Evolutionary conservation across 108 stramenopile genomes (phyloP), one percentile per base, ranked within the genome.

Genomic region (Cyclotella kingstonii): DNA sequence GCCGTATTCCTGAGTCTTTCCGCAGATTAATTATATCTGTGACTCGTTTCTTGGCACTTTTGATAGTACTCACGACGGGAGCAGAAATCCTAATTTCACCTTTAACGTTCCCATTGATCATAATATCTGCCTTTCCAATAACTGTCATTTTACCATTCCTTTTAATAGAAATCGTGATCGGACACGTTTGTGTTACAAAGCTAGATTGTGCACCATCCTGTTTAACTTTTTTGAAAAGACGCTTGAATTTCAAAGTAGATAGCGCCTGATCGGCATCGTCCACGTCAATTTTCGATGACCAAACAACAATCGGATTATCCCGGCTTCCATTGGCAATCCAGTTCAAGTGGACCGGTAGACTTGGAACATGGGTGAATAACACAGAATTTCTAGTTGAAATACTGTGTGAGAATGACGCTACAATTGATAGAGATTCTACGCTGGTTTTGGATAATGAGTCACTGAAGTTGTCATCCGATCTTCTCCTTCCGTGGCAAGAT

Each of bases 281-380:
- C 28, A 25, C 18, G 17, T 49, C 46, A 3, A 22, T 35, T 14
- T 50, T 62, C 9, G 47, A 21, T 4, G 66, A 45, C 66, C 66
- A 68, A 18, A 58, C 23, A 14, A 47, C 38, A 14, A 68, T 45
- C 4, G 44, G 55, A 9, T 67, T 40, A 21, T 12, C 43, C 21
- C 5, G 25, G 25, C 48, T 8, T 8, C 28, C 30, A n/a, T 30
- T 46, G 3, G 39, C 17, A 19, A 12, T 40, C 19, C 28, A 19
- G 5, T 11, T 17, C 29, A 56, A 19, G 1, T 66, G 27, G 25
- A 70, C 30, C 0, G 60, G 68, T 0, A 47, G 25, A 47, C 68
- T 70, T 29, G 68, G 68, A 30, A 70, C 3, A 46, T 70, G 68
- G 11, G 68, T 70, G 15, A 54, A 70, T 12, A 70, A 60, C 22